Base-by-base conservation (phyloP, 495 filamentous ascomycete genomes). In the Haplographium delicatum region DNA sequence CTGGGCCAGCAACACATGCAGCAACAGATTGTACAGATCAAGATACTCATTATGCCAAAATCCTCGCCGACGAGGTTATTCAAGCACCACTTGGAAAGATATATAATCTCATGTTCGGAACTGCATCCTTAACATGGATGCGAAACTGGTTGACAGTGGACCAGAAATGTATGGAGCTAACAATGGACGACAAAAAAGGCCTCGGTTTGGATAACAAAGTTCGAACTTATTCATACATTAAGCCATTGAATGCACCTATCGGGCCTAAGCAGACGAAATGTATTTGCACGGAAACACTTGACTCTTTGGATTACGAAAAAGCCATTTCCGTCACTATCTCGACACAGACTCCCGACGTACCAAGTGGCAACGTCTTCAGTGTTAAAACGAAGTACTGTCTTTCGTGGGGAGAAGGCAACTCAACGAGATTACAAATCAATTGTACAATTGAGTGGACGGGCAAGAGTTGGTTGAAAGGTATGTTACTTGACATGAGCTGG, bases 391-490 rank as follows among this genome's bases (percentile, higher is more conserved):
- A 85, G 61, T 97, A 96, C 57, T 94, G 94, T 54, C 75, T 99
- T 6, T 87, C 84, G 33, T 99, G 93, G 93, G 90, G 81, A 2
- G 74, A 93, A 24, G 82, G 79, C 47, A 94, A 94, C 56, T 70
- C 82, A 20, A 99, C 94, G 0, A 78, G 88, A 26, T 68, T 99
- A 23, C 74, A 91, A 22, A 81, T 89, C 66, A 95, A 82, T 49
- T 96, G 88, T 65, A 83, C 83, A 0, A 86, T 97, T 41, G 93
- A 97, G 61, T 99, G 93, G 93, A 81, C 85, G 0, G 91, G 93
- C 47, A 99, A 99, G 74, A 95, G 89, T 69, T 99, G 94, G 93
- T 65, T 97, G 31, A 97, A 95, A 72, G 88, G 91, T 96, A 78
- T 62, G 70, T 51, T 13, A 23, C 3, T 15, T 28, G 45, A 5